These are phyloP conservation scores for Pichia manshurica DNA, from an alignment of 805 yeast species.

Conservation along the genomic window DNA sequence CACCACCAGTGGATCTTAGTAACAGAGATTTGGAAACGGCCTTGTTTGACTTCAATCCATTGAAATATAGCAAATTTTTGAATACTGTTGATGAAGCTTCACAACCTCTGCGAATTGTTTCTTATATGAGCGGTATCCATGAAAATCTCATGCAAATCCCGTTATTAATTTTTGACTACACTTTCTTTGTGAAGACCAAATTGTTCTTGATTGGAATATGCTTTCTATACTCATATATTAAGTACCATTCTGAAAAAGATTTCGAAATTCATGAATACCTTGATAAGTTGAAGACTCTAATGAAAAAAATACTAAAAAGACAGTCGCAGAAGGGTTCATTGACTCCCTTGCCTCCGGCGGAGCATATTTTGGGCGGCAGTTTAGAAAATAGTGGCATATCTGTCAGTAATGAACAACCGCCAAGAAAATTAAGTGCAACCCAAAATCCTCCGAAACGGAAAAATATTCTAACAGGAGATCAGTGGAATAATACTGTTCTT, in stretches of 20 bases:
- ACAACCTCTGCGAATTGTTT: background rate
- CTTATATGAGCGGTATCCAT: constrained; percentile 3
- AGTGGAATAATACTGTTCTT: no score
- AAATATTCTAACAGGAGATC: no score
- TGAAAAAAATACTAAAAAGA: background rate
- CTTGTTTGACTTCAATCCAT: background rate
- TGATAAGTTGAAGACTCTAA: constrained; percentile 1
- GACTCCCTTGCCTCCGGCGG: background rate
- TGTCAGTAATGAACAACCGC: no score
- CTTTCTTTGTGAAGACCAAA: constrained; percentile 11
- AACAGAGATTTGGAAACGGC: constrained; percentile 1
- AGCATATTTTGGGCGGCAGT: background rate
- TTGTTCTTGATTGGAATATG: constrained; percentile 4
- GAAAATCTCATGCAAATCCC: constrained; percentile 4
- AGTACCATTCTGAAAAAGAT: background rate
- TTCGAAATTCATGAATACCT: constrained; percentile 1
- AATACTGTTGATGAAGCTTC: background rate
- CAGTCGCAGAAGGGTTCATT: background rate
- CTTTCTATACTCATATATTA: constrained; percentile 7
- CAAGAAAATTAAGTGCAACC: no score
- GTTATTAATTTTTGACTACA: constrained; percentile 4
- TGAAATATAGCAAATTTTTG: background rate
- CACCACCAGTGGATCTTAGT: background rate
- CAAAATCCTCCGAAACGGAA: no score
- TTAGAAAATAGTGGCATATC: no score